Percentiles rank a stretch among this genome's conserved stretches.
phyloP scores from a whole-genome alignment of 768 basidiomycete species.

The Collybia nuda region DNA sequence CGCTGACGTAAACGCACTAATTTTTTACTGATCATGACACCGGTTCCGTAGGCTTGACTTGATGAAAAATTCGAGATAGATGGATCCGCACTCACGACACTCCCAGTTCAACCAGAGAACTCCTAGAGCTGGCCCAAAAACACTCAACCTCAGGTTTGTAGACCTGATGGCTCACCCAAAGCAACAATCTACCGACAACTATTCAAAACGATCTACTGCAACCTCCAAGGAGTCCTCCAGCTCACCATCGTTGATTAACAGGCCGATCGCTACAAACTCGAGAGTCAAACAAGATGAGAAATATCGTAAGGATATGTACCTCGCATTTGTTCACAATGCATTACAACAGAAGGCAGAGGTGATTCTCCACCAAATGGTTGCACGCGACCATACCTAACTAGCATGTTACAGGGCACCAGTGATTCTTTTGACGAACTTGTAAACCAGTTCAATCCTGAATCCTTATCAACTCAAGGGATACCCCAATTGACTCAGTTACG shows the following conservation, averaged over 20 bases:
- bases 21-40: constrained; percentile 1
- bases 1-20: constrained; percentile 7
- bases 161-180: constrained; percentile 33
- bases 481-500: constrained; percentile 60
- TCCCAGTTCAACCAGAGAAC: constrained; percentile 75
- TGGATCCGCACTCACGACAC: constrained; percentile 78
- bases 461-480: constrained; percentile 22
- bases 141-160: constrained; percentile 44
- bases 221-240: constrained; percentile 25
- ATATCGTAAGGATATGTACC: constrained; percentile 79
- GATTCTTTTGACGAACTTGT: constrained; percentile 89
- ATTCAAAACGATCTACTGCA: constrained; percentile 35
- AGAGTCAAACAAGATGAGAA: constrained; percentile 76
- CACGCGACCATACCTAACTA: constrained; percentile 14
- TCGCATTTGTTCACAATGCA: constrained; percentile 81
- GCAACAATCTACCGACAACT: constrained; percentile 38
- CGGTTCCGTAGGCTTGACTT: neutral
- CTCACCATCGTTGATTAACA: constrained; percentile 26
- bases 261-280: constrained; percentile 80
- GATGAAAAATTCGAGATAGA: constrained; percentile 20
- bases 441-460: constrained; percentile 72
- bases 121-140: constrained; percentile 64
- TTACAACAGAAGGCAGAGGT: constrained; percentile 73
- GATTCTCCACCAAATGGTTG: constrained; percentile 31
- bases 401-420: constrained; percentile 58